A percentile compares a stretch with the other conserved stretches of the same genome.
Conservation (phyloP, 2,329 filamentous ascomycete species). For the Nothophoma quercina region DNA sequence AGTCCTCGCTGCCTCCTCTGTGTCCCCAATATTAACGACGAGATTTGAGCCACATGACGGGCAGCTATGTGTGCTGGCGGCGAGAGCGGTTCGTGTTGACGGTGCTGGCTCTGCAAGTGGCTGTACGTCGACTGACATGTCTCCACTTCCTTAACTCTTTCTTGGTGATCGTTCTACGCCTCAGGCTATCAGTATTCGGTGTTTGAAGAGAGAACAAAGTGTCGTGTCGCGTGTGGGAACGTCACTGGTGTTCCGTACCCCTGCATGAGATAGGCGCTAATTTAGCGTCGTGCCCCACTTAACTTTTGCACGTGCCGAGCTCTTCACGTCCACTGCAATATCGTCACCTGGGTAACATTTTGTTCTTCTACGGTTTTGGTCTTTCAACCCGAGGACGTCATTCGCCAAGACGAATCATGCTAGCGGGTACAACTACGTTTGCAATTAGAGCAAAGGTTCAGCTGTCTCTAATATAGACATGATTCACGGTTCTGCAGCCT, state of each 20-base stretch:
- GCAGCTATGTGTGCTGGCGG: constrained; percentile 33
- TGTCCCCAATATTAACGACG: constrained; percentile 16
- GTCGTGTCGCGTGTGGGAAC: constrained; percentile 3
- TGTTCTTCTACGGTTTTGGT: too few species aligned
- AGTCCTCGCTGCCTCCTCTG: constrained; percentile 31
- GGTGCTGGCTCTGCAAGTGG: constrained; percentile 2
- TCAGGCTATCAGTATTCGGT: constrained; percentile 1
- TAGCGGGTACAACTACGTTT: too few species aligned
- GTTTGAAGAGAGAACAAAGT: constrained; percentile 4
- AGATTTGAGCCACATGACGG: constrained; percentile 42
- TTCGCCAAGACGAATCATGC: too few species aligned
- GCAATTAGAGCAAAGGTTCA: too few species aligned
- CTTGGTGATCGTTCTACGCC: background rate
- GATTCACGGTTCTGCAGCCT: too few species aligned
- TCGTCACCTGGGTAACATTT: too few species aligned
- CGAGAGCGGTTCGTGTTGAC: constrained; percentile 1
- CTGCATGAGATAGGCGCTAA: too few species aligned
- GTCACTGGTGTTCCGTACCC: constrained; percentile 6
- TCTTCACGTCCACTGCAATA: too few species aligned
- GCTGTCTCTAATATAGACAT: too few species aligned
- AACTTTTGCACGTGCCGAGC: constrained; percentile 4
- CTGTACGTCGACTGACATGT: constrained; percentile 13
- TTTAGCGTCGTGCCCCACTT: too few species aligned
- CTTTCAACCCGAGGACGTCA: too few species aligned
- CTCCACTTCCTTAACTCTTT: background rate